Base-by-base conservation (phyloP, 78 protist species). In the Dictyostelium intermedium region DNA sequence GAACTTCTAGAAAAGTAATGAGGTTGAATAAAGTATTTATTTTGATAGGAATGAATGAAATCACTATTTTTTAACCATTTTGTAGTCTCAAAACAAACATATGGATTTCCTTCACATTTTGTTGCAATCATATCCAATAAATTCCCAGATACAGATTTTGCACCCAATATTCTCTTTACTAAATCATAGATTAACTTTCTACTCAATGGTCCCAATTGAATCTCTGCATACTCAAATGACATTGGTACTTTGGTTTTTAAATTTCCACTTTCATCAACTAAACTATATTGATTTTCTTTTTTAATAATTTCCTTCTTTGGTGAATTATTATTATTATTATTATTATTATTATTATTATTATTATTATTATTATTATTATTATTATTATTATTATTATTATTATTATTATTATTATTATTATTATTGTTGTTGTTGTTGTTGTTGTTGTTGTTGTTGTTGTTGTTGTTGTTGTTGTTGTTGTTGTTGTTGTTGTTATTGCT, bases 31-130 rank as follows among this genome's bases (percentile, higher is more conserved):
- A 39, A 61, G 32, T 45, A 77, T 5, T 30, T 81, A 0, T 61
- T 43, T 2, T 86, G n/a, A 43, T 4, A 14, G 1, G 50, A 13
- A 2, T 39, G 8, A 5, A 86, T 20, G 69, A 61, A 86, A 16
- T 77, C 84, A 16, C 70, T n/a, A 1, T 78, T 83, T 27, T 43
- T 37, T 13, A 72, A 25, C 27, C n/a, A 18, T 50, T 41, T 77
- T 0, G 79, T 78, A 41, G 66, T 37, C 18, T 86, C 85, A 16
- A 77, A 30, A 86, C 92, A 86, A 14, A 86, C 79, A 25, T 25
- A 77, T 41, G 92, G 92, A 41, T 86, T 86, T 30, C 92, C 92
- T 43, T 86, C 92, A 13, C 76, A 74, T 41, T 66, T 74, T n/a
- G 13, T 2, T 6, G 35, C 20, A 3, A 86, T 86, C 9, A 70